These are phyloP conservation scores for Aphanomyces euteiches DNA, from an alignment of 352 stramenopile species.

Conservation along the genomic window DNA sequence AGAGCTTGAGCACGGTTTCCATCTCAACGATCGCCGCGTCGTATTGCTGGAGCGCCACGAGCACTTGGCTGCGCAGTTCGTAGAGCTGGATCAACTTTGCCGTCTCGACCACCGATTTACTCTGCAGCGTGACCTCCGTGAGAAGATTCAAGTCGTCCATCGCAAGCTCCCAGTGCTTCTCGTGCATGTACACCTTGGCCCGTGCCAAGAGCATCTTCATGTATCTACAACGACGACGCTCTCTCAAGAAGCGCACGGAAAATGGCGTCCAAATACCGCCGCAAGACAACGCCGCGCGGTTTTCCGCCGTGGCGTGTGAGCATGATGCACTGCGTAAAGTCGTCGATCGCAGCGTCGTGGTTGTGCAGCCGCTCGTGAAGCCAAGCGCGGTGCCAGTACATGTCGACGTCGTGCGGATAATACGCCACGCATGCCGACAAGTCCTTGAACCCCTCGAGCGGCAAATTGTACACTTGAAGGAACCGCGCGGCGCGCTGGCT, in stretches of 20 bases:
- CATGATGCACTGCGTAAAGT: conserved; percentile 35
- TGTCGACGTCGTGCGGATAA: conserved; percentile 49
- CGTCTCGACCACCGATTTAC: neutral
- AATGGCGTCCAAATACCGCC: neutral
- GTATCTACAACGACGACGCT: neutral
- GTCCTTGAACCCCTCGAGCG: conserved; percentile 54
- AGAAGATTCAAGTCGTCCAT: conserved; percentile 15
- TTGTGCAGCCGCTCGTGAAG: conserved; percentile 45
- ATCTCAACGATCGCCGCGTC: conserved; percentile 25
- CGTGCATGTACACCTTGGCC: neutral
- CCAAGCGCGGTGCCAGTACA: conserved; percentile 45
- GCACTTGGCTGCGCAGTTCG: conserved; percentile 13
- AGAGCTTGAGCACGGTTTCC: conserved; percentile 13
- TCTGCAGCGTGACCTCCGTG: neutral
- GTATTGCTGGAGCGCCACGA: conserved; percentile 3
- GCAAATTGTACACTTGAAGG: neutral
- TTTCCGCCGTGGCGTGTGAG: conserved; percentile 7
- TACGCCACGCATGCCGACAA: conserved; percentile 49
- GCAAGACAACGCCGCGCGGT: neutral
- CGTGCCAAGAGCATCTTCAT: conserved; percentile 7
- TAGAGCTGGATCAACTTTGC: neutral
- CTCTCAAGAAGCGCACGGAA: too few species aligned
- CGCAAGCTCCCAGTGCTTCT: neutral
- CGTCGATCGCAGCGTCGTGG: conserved; percentile 40
- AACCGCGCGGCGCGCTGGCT: neutral